Percentiles rank a stretch among this genome's conserved stretches.
Conservation (phyloP, 169 alveolate genomes). For the Haemoproteus tartakovskyi region DNA sequence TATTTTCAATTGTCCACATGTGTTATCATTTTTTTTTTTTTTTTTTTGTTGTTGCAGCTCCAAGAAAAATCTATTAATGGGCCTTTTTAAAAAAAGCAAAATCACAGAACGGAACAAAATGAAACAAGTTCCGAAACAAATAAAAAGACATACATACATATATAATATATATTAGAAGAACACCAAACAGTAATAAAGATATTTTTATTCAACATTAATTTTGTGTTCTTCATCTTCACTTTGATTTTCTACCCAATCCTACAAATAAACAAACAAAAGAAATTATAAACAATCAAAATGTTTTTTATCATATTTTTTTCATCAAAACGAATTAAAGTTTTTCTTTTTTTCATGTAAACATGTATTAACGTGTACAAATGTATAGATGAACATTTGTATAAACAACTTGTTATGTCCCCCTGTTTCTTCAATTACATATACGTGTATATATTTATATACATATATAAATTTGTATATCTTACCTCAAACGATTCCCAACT, state of each 20-base stretch:
- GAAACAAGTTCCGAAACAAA: too few species aligned
- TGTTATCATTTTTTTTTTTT: not conserved
- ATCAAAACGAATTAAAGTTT: too few species aligned
- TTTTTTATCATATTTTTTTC: not conserved
- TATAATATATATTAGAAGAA: not conserved
- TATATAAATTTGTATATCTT: too few species aligned
- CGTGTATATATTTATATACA: too few species aligned
- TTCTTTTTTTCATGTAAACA: too few species aligned
- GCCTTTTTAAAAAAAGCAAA: constrained; percentile 40
- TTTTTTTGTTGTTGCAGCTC: constrained; percentile 15
- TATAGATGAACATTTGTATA: too few species aligned
- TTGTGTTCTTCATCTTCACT: constrained; percentile 69
- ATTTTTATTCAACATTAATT: constrained; percentile 41
- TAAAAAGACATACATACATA: too few species aligned
- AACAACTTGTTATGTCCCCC: too few species aligned
- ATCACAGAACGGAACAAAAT: not conserved
- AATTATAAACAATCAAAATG: not conserved
- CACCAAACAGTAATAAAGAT: not conserved
- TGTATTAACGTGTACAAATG: too few species aligned
- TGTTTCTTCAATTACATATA: too few species aligned
- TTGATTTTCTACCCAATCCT: constrained; percentile 66
- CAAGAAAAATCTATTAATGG: constrained; percentile 61
- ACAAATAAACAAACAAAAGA: constrained; percentile 5
- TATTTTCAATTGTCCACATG: not conserved
- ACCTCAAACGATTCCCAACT: constrained; percentile 61